Evolutionary conservation across 352 stramenopile genomes (phyloP), one percentile per base, ranked within the genome.

Genomic region (Phytopythium mirpurense): DNA sequence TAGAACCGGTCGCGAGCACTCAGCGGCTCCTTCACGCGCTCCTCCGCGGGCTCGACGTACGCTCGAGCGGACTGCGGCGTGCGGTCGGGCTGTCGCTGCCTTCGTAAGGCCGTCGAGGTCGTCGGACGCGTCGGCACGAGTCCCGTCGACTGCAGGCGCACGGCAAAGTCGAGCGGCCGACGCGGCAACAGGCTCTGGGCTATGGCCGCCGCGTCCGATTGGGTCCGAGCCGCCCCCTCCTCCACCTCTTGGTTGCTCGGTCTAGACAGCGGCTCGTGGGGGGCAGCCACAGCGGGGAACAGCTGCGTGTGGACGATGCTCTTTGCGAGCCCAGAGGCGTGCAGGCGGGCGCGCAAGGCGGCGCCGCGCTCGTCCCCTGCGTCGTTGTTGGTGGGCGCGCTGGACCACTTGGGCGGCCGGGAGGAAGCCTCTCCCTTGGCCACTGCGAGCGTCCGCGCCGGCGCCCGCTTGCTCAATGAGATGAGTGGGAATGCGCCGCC

Each of bases 1-100:
- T 86, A 88, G 45, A 82, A 86, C 18, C 60, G 56, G 51, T 88
- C 78, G 29, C 78, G 71, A 0, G 78, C 78, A 43, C 66, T 83
- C 65, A 88, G 64, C 2, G 74, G 78, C 3, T 84, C 66, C 49
- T 68, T 83, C 21, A 42, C 51, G 31, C 8, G 54, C 21, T 40
- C 42, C 0, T 7, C 32, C 14, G 16, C 24, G 18, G 9, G 48
- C 48, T 18, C 31, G 0, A 19, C 16, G 24, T 11, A 34, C 2
- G 60, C 58, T 5, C 70, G 64, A 23, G 57, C 57, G 2, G 71
- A 63, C 26, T 62, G 65, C 2, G 67, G 37, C 12, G 45, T 34
- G 31, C 44, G 34, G 34, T 42, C 51, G 7, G 21, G 46, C 23
- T 49, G 21, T 16, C 51, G 65, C 29, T 56, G 60, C 7, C 61